These are phyloP conservation scores for Epichloe sp. DNA, from an alignment of 2,329 filamentous ascomycete species.

Conservation along the genomic window DNA sequence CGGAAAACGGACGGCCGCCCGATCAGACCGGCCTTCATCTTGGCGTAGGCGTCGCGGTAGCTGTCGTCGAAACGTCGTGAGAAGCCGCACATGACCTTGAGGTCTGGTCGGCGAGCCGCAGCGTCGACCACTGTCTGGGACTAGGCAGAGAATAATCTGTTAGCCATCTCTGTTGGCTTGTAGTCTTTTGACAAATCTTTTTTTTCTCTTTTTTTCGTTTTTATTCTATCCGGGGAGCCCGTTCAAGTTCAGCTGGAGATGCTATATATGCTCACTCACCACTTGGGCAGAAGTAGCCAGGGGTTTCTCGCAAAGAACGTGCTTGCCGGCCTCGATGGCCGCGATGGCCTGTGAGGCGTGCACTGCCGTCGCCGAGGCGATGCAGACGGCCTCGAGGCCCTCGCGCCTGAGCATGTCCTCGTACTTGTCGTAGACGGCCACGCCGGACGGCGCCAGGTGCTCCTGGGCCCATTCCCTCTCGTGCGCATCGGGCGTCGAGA, in stretches of 20 bases:
- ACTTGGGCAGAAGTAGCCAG: slow-evolving; percentile 43
- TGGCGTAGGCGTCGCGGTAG: slow-evolving; percentile 45
- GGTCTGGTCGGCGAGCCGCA: slow-evolving; percentile 37
- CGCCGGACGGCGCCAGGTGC: slow-evolving; percentile 29
- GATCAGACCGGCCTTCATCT: slow-evolving; percentile 40
- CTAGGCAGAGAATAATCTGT: slow-evolving; percentile 16
- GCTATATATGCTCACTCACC: slow-evolving; percentile 23
- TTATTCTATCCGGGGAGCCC: too few species aligned
- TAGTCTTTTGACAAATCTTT: neutral
- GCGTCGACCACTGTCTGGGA: slow-evolving; percentile 44
- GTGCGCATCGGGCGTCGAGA: slow-evolving; percentile 29
- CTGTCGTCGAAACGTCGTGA: slow-evolving; percentile 41
- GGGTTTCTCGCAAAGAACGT: slow-evolving; percentile 50
- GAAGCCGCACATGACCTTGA: slow-evolving; percentile 42
- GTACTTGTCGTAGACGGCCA: slow-evolving; percentile 31
- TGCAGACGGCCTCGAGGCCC: slow-evolving; percentile 27
- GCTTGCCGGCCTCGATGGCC: slow-evolving; percentile 38
- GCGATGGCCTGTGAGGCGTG: slow-evolving; percentile 44
- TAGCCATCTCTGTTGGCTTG: neutral
- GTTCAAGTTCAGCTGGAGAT: too few species aligned
- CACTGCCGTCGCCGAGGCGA: slow-evolving; percentile 33
- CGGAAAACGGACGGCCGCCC: slow-evolving; percentile 48
- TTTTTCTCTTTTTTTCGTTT: neutral
- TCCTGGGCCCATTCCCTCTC: slow-evolving; percentile 31
- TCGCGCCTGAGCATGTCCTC: slow-evolving; percentile 29